phyloP scores from a whole-genome alignment of 768 basidiomycete species.

The Hypholoma fasciculare region DNA sequence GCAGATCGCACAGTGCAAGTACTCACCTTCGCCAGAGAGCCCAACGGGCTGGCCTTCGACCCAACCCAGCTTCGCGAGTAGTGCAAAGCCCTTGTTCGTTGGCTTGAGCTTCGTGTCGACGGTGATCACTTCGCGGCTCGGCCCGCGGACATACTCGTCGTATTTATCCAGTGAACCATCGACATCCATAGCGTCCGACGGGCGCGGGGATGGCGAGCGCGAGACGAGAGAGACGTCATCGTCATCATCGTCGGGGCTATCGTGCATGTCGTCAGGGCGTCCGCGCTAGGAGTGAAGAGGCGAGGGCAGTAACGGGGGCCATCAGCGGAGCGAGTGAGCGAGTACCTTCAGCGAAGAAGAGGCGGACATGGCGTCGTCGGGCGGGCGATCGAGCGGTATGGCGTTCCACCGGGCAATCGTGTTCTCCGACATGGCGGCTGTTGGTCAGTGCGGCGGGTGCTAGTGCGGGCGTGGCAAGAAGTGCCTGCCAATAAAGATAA shows the following conservation, averaged over 20 bases:
- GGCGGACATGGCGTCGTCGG: slow-evolving; percentile 13
- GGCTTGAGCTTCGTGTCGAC: slow-evolving; percentile 80
- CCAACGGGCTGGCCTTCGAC: slow-evolving; percentile 77
- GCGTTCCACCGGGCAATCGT: slow-evolving; percentile 74
- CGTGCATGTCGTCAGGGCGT: slow-evolving; percentile 51
- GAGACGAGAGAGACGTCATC: slow-evolving; percentile 77
- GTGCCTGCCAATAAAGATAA: background rate
- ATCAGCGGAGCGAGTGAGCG: slow-evolving; percentile 45
- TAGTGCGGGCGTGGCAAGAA: background rate
- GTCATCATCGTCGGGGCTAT: slow-evolving; percentile 41
- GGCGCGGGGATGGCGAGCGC: slow-evolving; percentile 69
- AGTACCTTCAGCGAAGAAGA: slow-evolving; percentile 63
- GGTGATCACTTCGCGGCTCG: slow-evolving; percentile 67
- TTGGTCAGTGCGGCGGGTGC: background rate
- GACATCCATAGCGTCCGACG: slow-evolving; percentile 51
- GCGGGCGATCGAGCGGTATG: slow-evolving; percentile 46
- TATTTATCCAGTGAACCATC: slow-evolving; percentile 55
- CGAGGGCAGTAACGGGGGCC: slow-evolving; percentile 57
- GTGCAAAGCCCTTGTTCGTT: slow-evolving; percentile 77
- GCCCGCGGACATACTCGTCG: slow-evolving; percentile 58
- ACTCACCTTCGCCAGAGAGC: slow-evolving; percentile 68
- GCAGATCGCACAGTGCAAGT: slow-evolving; percentile 5
- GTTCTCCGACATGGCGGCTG: slow-evolving; percentile 56
- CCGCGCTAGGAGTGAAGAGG: slow-evolving; percentile 62
- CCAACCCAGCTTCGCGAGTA: slow-evolving; percentile 86